Evolutionary conservation across 129 eudicot genomes (phyloP), one percentile per base, ranked within the genome.

Genomic region (Tanacetum coccineum): DNA sequence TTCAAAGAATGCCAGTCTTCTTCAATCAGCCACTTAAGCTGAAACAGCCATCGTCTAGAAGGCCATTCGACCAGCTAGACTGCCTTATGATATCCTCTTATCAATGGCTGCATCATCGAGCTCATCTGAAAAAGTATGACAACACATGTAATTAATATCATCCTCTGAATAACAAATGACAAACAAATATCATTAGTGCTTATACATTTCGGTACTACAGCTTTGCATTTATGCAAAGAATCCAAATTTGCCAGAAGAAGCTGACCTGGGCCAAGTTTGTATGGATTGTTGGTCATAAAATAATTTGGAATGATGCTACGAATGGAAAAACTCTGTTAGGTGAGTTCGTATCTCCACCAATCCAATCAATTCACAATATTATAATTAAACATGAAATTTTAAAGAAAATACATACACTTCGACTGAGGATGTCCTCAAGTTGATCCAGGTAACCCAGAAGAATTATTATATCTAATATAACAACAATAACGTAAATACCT

Each of bases 1-100:
- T 58, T 70, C 67, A 52, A 52, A 67, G 30, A 67, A 52, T 67
- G 72, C 62, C 48, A 4, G 19, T 44, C 58, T 44, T 57, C 25
- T 30, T 62, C 50, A 10, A 67, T n/a, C 53, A 48, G 20, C 30
- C 11, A 32, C 8, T 32, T 8, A 32, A 32, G 40, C 40, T 32
- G 40, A 32, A 36, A 36, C 8, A 36, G 40, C 9, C 40, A 4
- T 36, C 40, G 9, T 63, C 85, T 86, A 86, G 64, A 93, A 84
- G 19, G 95, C 81, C 98, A 93, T 93, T 50, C 98, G 86, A 77
- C 98, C 98, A 64, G 96, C 96, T 68, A 93, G 96, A 86, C 96
- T 86, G 79, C 98, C 84, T 79, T 86, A 96, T 13, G 96, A 88
- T 76, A 93, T 93, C 85, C 98, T 84, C 78, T 89, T 85, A 73